Base-by-base conservation (phyloP, 1,284 basidiomycete genomes). In the Agroathelia rolfsii region DNA sequence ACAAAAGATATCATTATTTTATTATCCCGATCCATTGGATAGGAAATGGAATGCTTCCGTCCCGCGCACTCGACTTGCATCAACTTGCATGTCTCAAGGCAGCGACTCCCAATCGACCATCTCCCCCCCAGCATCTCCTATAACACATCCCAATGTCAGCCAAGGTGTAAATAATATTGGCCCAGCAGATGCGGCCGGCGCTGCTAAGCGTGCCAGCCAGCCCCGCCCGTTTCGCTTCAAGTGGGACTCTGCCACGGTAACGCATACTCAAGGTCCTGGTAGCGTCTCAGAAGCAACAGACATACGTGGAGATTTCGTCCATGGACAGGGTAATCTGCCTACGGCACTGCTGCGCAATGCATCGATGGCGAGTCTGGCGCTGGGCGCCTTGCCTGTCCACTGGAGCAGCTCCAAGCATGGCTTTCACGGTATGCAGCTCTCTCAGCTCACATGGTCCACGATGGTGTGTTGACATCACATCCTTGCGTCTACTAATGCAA, bases 341-440 rank as follows among this genome's bases (percentile, higher is more conserved):
- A 55, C 58, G 17, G 48, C 54, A 11, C 52, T 50, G 25, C 62
- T 62, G 22, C 54, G 66, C 40, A 63, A 63, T 43, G 50, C 58
- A 13, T 58, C 64, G 3, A 46, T 59, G 1, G 44, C 58, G 12
- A 55, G 56, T 28, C 54, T 74, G 22, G 52, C 61, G 2, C 44
- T 61, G 17, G 56, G 60, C 29, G 52, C 66, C 13, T 49, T 81
- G 27, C 69, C 72, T 0, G 45, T 59, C n/a, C 71, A 78, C 48
- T 86, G 82, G 81, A 82, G 78, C 43, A 82, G 79, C 48, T 60
- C 77, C n/a, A 72, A 65, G 26, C 76, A 81, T 46, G 81, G 82
- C 3, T 85, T 86, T 55, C 75, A 86, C 49, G 82, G 82, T 79
- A 49, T 34, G 70, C 55, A 10, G 11, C 16, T 14, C 21, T 30